Evolutionary conservation across 2,329 filamentous ascomycete genomes (phyloP), one percentile per base, ranked within the genome.

Genomic region (Microdochium bolleyi): DNA sequence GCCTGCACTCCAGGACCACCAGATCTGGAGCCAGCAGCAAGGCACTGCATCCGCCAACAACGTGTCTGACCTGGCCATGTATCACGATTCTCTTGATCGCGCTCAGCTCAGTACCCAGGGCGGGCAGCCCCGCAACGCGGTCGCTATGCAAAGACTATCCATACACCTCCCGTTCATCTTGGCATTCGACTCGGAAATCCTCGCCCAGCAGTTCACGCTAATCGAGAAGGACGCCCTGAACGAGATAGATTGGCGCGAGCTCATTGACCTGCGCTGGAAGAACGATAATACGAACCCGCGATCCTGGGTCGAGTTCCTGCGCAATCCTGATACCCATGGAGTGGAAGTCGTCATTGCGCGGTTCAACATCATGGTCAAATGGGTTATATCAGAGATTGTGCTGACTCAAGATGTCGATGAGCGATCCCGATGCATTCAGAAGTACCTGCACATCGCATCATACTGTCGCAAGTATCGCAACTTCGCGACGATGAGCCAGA

Each of bases 331-430:
- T 60, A 84, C 86, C 2, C 81, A 80, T 52, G 89, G 89, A 14
- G 86, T 94, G 37, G 88, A 92, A 63, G 85, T 94, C 22, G 88
- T 92, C 49, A 88, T 92, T 66, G 87, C 89, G 9, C 85, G 89
- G 49, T 94, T 94, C 74, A 94, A 94, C 67, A 82, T 94, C 57
- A 88, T 92, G 73, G 88, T 92, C 56, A 92, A 92, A 67, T 94
- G 89, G 89, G 85, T 83, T 25, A 80, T 91, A 25, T 92, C 88
- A 1, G 87, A 92, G 67, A 81, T 88, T 58, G 79, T 94, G 9
- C 76, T 94, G 49, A 94, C 88, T 0, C 80, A 85, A 57, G 74
- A 84, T 53, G 69, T 85, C 11, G 82, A 85, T 55, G 89, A 94
- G 68, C 79, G 89, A 51, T 87, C 87, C 22, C 76, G 84, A 37